Evolutionary conservation across 306 rosid genomes (phyloP).

Genomic region (Lotus japonicus): DNA sequence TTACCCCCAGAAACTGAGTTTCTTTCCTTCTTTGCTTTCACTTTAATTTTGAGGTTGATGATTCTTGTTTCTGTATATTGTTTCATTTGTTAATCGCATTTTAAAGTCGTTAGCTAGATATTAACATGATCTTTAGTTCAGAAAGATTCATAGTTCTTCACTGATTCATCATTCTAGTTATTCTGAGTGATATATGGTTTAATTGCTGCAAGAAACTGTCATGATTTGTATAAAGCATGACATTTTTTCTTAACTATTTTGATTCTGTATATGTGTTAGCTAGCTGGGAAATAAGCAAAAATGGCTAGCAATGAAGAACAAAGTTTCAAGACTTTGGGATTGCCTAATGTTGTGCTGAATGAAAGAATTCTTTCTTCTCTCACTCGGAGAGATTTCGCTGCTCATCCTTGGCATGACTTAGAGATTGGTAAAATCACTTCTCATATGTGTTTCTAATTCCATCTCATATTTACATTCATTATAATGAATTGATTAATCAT

Average conservation of each 20-base stretch:
- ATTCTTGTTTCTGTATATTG: too few species aligned
- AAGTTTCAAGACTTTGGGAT: background rate
- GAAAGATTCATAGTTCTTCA: too few species aligned
- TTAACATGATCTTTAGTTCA: too few species aligned
- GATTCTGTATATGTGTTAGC: background rate
- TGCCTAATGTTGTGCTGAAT: slow-evolving; percentile 35
- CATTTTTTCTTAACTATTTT: background rate
- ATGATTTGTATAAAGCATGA: background rate
- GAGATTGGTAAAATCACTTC: slow-evolving; percentile 51
- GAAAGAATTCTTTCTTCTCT: slow-evolving; percentile 75
- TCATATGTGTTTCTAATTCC: background rate
- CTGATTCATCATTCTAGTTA: too few species aligned
- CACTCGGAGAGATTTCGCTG: slow-evolving; percentile 64
- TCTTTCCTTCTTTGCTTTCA: too few species aligned
- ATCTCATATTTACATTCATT: background rate
- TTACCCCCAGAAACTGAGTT: too few species aligned
- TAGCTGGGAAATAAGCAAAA: slow-evolving; percentile 18
- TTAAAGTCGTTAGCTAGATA: too few species aligned
- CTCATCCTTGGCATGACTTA: slow-evolving; percentile 94
- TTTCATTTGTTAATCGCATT: too few species aligned
- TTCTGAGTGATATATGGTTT: too few species aligned
- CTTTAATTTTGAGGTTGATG: too few species aligned
- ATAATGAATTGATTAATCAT: background rate
- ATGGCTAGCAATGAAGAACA: slow-evolving; percentile 48
- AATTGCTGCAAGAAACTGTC: background rate